Conservation (phyloP, 202 grass and related monocot genomes). For the Brachypodium distachyon region DNA sequence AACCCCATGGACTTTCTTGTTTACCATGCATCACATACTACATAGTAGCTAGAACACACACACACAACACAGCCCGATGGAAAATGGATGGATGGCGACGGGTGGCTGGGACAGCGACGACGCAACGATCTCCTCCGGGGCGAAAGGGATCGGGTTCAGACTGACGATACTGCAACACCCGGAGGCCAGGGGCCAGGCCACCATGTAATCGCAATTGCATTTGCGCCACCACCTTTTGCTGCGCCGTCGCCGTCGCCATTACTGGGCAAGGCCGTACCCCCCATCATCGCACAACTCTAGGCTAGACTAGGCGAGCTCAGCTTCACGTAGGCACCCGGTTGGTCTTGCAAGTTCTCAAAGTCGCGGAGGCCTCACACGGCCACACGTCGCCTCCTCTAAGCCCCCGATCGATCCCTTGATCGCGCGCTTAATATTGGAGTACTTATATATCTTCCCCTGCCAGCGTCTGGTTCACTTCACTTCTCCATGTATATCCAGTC, state of each 20-base stretch:
- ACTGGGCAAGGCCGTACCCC: background rate
- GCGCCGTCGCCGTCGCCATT: slow-evolving; percentile 10
- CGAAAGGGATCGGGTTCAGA: slow-evolving; percentile 29
- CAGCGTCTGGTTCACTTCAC: too few species aligned
- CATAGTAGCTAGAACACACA: background rate
- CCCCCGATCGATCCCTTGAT: too few species aligned
- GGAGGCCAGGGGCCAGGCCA: background rate
- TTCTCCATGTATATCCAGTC: too few species aligned
- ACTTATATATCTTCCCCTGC: too few species aligned
- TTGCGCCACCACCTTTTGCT: background rate
- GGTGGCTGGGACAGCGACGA: slow-evolving; percentile 9
- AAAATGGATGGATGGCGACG: background rate
- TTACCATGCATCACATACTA: background rate
- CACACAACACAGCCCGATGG: background rate
- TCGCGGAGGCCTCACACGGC: too few species aligned
- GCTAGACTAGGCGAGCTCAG: background rate
- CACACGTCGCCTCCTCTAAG: too few species aligned
- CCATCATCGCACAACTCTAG: background rate
- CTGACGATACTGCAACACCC: background rate
- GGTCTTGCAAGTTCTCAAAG: background rate
- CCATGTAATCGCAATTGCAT: too few species aligned
- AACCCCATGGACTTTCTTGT: background rate
- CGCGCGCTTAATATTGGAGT: too few species aligned
- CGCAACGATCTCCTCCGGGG: slow-evolving; percentile 26
- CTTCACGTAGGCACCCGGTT: background rate